Base-by-base conservation (phyloP, 2,329 filamentous ascomycete genomes). In the Ambrosiella beaveri region DNA sequence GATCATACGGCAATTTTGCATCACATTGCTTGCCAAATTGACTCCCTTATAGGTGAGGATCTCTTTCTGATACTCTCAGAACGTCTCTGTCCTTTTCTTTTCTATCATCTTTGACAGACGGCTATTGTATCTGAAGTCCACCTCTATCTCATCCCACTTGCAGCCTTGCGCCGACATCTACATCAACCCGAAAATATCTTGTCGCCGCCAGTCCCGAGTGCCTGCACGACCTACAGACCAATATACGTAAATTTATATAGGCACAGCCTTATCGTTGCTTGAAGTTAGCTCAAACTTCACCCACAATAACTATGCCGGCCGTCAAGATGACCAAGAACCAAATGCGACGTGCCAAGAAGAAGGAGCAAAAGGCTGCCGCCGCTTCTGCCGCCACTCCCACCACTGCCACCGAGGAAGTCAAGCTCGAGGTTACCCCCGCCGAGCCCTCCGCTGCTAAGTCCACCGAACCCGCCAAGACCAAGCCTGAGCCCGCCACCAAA, bases 251-350 rank as follows among this genome's bases (percentile, higher is more conserved):
- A 51, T 7, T 19, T 19, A 35, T n/a, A 7, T 51, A 51, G 27
- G 9, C 8, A 9, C 27, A 2, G 9, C 19, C 47, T 19, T 19
- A 47, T 8, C 8, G 36, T 49, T 49, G 27, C 35, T 35, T 51
- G 47, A 51, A 51, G 47, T 51, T 36, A 15, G 27, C 13, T 19
- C 35, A 11, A 51, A 36, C 47, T 51, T 51, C 47, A 11, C 47
- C 52, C 37, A 17, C 52, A 8, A 27, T 59, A 71, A 74, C 69
- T 67, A 84, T 84, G 81, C 80, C 79, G 66, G 70, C 74, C 63
- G 71, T 76, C 64, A 94, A 91, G 74, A 82, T 85, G 75, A 89
- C 85, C 69, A 97, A 96, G 76, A 96, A 96, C 72, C 88, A 95
- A 72, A 84, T 90, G 75, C 81, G 89, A 69, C 83, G 91, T 69